A percentile compares a stretch with the other conserved stretches of the same genome.
phyloP scores from a whole-genome alignment of 257 asterid genomes.

The Gentiana straminea region DNA sequence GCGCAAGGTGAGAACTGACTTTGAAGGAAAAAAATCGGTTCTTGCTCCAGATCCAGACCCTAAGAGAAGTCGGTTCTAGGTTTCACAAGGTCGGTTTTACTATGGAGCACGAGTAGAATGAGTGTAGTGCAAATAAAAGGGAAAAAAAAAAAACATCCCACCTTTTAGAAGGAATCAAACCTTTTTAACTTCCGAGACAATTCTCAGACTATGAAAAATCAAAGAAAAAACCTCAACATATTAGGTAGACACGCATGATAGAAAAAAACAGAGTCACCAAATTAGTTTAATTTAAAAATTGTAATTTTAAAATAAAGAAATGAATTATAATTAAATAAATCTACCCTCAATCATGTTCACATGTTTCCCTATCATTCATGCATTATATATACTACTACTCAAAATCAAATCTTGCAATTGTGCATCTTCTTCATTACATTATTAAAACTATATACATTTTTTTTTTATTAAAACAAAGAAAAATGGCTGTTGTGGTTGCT shows the following conservation, averaged over 20 bases:
- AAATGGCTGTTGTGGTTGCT: slow-evolving; percentile 25
- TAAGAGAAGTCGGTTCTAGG: too few species aligned
- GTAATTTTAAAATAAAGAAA: too few species aligned
- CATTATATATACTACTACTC: background rate
- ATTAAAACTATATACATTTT: background rate
- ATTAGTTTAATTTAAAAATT: background rate
- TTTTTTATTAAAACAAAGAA: background rate
- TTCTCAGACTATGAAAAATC: background rate
- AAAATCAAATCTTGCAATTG: background rate
- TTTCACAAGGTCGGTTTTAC: too few species aligned
- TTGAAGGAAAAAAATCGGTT: too few species aligned
- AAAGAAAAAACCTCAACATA: background rate
- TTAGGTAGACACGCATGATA: slow-evolving; percentile 12
- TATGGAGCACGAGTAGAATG: too few species aligned
- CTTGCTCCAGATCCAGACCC: too few species aligned
- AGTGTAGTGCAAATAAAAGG: too few species aligned
- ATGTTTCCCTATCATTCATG: background rate
- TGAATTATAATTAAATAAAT: too few species aligned
- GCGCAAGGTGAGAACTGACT: too few species aligned
- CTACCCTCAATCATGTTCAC: slow-evolving; percentile 1
- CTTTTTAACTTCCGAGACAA: too few species aligned
- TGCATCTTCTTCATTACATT: background rate
- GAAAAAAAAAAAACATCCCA: too few species aligned
- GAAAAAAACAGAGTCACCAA: background rate
- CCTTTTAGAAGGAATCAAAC: background rate